Base-by-base conservation (phyloP, 2,329 filamentous ascomycete species). In the Aureobasidium sp. region DNA sequence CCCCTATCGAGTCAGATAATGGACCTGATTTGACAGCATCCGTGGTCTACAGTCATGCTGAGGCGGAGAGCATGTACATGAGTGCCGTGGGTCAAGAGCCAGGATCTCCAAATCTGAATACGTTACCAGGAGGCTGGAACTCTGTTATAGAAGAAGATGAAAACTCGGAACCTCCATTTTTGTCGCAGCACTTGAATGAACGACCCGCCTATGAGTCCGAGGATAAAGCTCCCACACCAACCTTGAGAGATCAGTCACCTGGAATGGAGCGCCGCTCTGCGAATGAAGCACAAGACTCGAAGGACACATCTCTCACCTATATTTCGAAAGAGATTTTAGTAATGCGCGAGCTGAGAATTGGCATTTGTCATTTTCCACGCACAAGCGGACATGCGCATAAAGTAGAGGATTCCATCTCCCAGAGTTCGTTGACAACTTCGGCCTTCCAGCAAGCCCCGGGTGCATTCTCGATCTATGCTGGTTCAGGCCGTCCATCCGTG, bases 41-140 rank as follows among this genome's bases (percentile, higher is more conserved):
- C 5, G 86, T 84, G 44, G 70, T 92, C 1, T 93, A 89, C 69
- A 90, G 84, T 39, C 88, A 91, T 63, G 88, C 91, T 65, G 89
- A 93, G 65, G 89, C 89, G 0, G 86, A 90, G 70, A 94, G 90
- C 72, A 89, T 95, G 86, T 95, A 94, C 68, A 87, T 92, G 86
- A 93, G 85, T 69, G 84, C 82, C 12, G 76, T 85, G 61, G 84
- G 64, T 37, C 26, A 59, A 20, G 63, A 51, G 6, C 60, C 51
- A 43, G 34, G 17, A 43, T 63, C 36, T 20, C 55, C 48, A 26
- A 36, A 63, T 2, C 8, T 52, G n/a, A 37, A n/a, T 0, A 13
- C n/a, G n/a, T 10, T 60, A 7, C 62, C 62, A 41, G 62, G 62
- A 5, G 43, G 26, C 9, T 64, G 61, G 61, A 50, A 50, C 27